Evolutionary conservation across 1,284 basidiomycete species (phyloP).

Genomic region (Leucoagaricus sp.): DNA sequence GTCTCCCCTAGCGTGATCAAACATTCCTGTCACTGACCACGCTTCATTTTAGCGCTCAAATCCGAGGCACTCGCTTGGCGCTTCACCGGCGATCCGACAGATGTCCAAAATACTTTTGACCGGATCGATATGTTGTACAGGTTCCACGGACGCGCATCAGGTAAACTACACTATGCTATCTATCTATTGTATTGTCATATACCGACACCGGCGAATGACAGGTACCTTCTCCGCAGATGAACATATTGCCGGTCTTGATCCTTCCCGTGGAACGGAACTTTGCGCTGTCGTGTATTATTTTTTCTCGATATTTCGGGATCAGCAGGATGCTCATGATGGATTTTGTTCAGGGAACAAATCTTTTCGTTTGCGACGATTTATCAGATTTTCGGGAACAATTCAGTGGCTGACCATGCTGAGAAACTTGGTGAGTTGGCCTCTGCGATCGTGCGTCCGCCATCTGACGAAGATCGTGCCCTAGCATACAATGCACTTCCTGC

Average conservation of each 20-base stretch:
- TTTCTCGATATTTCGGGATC: no score
- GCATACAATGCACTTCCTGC: slow-evolving; percentile 43
- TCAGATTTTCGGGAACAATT: slow-evolving; percentile 39
- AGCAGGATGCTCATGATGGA: no score
- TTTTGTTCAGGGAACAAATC: slow-evolving; percentile 39
- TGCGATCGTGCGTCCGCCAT: neutral
- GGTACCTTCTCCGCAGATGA: slow-evolving; percentile 42
- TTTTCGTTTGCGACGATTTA: slow-evolving; percentile 41
- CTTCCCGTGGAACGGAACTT: slow-evolving; percentile 40
- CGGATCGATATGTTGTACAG: slow-evolving; percentile 37
- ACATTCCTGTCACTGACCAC: no score
- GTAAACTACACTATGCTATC: slow-evolving; percentile 16
- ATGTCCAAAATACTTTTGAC: slow-evolving; percentile 38
- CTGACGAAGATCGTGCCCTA: slow-evolving; percentile 16
- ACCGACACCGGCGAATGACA: no score
- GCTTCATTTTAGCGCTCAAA: slow-evolving; percentile 39
- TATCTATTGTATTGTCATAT: neutral
- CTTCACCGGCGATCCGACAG: slow-evolving; percentile 38
- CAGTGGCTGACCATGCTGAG: slow-evolving; percentile 38
- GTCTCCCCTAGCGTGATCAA: neutral
- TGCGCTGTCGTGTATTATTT: slow-evolving; percentile 42
- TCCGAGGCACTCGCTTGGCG: slow-evolving; percentile 42
- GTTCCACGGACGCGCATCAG: slow-evolving; percentile 35
- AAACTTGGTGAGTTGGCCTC: slow-evolving; percentile 31
- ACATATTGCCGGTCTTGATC: slow-evolving; percentile 38